Evolutionary conservation across 2,329 filamentous ascomycete species (phyloP).

Genomic region (Colletotrichum noveboracense): DNA sequence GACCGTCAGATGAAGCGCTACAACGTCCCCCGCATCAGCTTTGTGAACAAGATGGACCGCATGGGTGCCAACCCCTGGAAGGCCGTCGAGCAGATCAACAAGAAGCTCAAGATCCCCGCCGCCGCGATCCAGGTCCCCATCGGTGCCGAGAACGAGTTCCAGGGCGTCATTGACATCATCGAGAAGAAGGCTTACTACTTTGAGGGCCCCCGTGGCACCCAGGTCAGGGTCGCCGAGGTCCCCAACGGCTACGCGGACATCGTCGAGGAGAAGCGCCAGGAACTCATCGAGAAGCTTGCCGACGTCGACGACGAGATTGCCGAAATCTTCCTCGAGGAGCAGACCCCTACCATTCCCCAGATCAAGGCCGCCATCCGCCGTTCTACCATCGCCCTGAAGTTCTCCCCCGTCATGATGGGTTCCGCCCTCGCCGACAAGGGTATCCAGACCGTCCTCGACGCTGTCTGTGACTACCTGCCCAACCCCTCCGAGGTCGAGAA

Average conservation of each 20-base stretch:
- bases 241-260: conserved; percentile 80
- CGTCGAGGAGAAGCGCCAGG: conserved; percentile 80
- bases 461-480: conserved; percentile 93
- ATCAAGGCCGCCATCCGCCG: conserved; percentile 92
- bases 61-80: conserved; percentile 99
- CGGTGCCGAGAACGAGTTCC: conserved; percentile 87
- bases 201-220: conserved; percentile 81
- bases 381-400: conserved; percentile 87
- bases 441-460: conserved; percentile 95
- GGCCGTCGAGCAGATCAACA: conserved; percentile 95
- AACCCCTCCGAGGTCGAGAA: conserved; percentile 92
- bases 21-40: conserved; percentile 93
- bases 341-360: conserved; percentile 78
- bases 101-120: conserved; percentile 90
- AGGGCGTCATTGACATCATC: conserved; percentile 91
- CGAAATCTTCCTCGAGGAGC: conserved; percentile 90
- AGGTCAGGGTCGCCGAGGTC: conserved; percentile 77
- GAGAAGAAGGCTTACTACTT: conserved; percentile 94
- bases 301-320: conserved; percentile 99
- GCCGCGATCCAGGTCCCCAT: conserved; percentile 96
- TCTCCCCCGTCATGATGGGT: conserved; percentile 95
- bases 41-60: conserved; percentile 99
- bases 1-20: conserved; percentile 99
- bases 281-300: conserved; percentile 91
- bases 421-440: conserved; percentile 94